These are phyloP conservation scores for Gynochthodes officinalis DNA, from an alignment of 257 asterid species.

Conservation along the genomic window DNA sequence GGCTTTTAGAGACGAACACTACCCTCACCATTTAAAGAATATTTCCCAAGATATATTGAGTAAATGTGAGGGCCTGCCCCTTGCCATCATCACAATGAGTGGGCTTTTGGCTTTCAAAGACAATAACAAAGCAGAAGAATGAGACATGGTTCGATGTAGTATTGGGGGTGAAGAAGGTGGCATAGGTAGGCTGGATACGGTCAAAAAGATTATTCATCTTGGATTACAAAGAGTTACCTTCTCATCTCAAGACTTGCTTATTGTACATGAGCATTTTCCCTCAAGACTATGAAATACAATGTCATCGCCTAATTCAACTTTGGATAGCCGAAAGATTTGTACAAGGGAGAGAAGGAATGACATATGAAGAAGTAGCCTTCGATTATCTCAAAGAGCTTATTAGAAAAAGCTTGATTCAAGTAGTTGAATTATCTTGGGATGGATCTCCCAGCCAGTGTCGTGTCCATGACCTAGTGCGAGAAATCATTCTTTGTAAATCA, in stretches of 20 bases:
- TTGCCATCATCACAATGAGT: constrained; percentile 24
- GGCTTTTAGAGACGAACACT: background rate
- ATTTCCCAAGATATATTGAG: constrained; percentile 9
- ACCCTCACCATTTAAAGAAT: background rate
- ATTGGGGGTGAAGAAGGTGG: constrained; percentile 20
- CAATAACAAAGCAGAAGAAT: constrained; percentile 12
- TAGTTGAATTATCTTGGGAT: constrained; percentile 1
- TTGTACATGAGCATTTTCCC: constrained; percentile 30
- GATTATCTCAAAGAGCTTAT: constrained; percentile 27
- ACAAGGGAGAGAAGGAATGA: background rate
- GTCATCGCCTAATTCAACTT: constrained; percentile 16
- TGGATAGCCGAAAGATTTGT: constrained; percentile 31
- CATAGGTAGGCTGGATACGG: constrained; percentile 12
- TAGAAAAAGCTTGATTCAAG: constrained; percentile 21
- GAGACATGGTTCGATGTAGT: constrained; percentile 18
- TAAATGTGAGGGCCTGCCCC: constrained; percentile 29
- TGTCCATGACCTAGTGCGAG: constrained; percentile 18
- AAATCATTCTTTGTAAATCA: constrained; percentile 12
- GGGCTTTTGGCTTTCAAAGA: constrained; percentile 26
- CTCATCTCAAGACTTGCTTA: constrained; percentile 26
- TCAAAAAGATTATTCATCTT: constrained; percentile 16
- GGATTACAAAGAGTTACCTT: constrained; percentile 29
- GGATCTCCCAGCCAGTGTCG: constrained; percentile 17
- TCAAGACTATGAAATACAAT: constrained; percentile 10
- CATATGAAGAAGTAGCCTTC: constrained; percentile 24